Base-by-base conservation (phyloP, 768 basidiomycete genomes). In the Mycena venus region DNA sequence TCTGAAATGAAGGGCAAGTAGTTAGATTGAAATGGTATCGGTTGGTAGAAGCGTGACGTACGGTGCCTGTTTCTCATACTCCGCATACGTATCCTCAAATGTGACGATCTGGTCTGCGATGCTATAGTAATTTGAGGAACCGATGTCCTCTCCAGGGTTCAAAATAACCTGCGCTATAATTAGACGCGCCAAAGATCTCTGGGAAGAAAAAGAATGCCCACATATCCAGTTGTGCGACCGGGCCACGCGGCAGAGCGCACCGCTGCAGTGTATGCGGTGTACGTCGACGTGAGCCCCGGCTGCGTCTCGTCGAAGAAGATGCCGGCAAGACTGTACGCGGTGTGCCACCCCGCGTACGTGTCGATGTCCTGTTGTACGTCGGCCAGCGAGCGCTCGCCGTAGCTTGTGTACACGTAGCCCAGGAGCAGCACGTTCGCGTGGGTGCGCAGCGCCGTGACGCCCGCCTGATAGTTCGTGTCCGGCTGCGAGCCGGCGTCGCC, bases 251-350 rank as follows among this genome's bases (percentile, higher is more conserved):
- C 70, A 25, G 14, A 21, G 11, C 62, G 70, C 15, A n/a, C 64
- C 25, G 47, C 58, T 6, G 38, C 36, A 44, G 38, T 32, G 49
- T 72, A 66, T 27, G 64, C 55, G 21, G 36, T 47, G 59, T 72
- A 65, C 12, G 55, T 64, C 56, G 2, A 17, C 25, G 63, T 65
- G 5, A 72, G 62, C 4, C 61, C 69, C 21, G 49, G 27, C n/a
- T 55, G 49, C 61, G 69, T 72, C 42, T 72, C 62, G 25, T 72
- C 70, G 53, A 72, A 72, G 21, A 72, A 72, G 53, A 72, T 72
- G 38, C 70, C 70, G 10, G 40, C 32, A 10, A 66, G 31, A 56
- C 63, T 14, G 6, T 5, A 49, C 1, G 70, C 63, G 4, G 62
- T 3, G 25, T 11, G 42, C 70, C 70, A 72, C 4, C 31, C 63